Evolutionary conservation across 345 rosid genomes (phyloP).

Genomic region (Aurinia saxatilis): DNA sequence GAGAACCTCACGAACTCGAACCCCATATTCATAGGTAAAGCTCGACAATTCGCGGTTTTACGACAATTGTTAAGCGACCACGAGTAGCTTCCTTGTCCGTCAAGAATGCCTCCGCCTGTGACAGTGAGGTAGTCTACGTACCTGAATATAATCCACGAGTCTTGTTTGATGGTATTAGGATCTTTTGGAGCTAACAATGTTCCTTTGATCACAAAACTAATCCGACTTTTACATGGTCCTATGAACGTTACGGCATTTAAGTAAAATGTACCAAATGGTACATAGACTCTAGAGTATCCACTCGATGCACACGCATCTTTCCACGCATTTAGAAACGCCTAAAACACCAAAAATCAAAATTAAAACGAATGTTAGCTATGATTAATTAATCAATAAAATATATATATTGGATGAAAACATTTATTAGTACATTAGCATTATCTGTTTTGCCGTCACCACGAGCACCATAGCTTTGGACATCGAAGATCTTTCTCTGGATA

Average conservation of each 20-base stretch:
- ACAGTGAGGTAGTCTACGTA: constrained; percentile 19
- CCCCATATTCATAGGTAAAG: constrained; percentile 21
- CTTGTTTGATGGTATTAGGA: constrained; percentile 13
- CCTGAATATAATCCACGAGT: constrained; percentile 21
- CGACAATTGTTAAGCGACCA: constrained; percentile 18
- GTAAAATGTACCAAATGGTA: constrained; percentile 22
- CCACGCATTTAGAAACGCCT: constrained; percentile 29
- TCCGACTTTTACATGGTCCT: constrained; percentile 20
- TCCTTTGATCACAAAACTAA: constrained; percentile 25
- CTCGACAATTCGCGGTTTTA: not conserved
- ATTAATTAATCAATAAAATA: not conserved
- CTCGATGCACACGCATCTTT: constrained; percentile 21
- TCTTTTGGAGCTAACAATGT: constrained; percentile 27
- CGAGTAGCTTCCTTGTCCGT: constrained; percentile 25
- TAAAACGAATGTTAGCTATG: too few relatives aligned
- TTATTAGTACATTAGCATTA: constrained; percentile 23
- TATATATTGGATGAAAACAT: too few relatives aligned
- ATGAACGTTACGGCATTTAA: constrained; percentile 13
- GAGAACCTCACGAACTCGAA: constrained; percentile 23
- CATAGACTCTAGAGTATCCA: constrained; percentile 18
- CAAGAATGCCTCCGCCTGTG: constrained; percentile 23
- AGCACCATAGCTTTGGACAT: constrained; percentile 27
- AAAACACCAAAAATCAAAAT: not conserved
- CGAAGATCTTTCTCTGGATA: constrained; percentile 12
- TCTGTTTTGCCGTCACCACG: constrained; percentile 30